These are phyloP conservation scores for Tuctoria greenei DNA, from an alignment of 176 grass and related monocot species.

Conservation along the genomic window DNA sequence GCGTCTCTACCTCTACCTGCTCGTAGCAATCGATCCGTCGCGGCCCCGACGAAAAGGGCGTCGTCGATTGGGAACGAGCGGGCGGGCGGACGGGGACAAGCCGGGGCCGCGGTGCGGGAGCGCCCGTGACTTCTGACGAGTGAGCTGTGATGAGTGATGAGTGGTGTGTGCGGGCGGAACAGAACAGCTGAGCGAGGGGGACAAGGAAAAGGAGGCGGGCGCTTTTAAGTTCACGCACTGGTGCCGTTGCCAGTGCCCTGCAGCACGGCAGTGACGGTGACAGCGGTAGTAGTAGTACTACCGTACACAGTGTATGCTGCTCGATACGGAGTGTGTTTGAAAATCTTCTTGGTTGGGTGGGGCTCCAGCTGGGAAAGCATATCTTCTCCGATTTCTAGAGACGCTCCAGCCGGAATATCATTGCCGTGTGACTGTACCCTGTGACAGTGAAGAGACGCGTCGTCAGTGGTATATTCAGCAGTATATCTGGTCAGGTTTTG, in stretches of 20 bases:
- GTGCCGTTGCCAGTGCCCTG: background rate
- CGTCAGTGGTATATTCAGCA: no score
- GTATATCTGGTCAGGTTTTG: no score
- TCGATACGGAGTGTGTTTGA: background rate
- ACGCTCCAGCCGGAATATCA: background rate
- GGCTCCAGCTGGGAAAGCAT: background rate
- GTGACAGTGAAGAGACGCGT: no score
- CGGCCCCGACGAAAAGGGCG: constrained; percentile 4
- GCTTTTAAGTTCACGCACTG: constrained; percentile 38
- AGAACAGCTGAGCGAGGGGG: background rate
- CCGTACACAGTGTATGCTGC: background rate
- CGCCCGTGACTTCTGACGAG: background rate
- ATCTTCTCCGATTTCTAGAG: background rate
- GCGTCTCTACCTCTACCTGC: constrained; percentile 31
- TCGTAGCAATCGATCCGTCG: constrained; percentile 26
- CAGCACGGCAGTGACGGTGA: constrained; percentile 1
- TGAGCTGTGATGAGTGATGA: background rate
- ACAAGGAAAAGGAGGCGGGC: background rate
- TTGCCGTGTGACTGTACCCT: no score
- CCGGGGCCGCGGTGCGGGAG: no score
- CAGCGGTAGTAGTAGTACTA: background rate
- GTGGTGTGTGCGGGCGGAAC: background rate
- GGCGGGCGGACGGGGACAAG: no score
- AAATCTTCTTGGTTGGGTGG: background rate
- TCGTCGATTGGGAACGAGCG: background rate